Evolutionary conservation across 2,329 filamentous ascomycete species (phyloP).

Genomic region (Dryadomyces quercus-mongolicae): DNA sequence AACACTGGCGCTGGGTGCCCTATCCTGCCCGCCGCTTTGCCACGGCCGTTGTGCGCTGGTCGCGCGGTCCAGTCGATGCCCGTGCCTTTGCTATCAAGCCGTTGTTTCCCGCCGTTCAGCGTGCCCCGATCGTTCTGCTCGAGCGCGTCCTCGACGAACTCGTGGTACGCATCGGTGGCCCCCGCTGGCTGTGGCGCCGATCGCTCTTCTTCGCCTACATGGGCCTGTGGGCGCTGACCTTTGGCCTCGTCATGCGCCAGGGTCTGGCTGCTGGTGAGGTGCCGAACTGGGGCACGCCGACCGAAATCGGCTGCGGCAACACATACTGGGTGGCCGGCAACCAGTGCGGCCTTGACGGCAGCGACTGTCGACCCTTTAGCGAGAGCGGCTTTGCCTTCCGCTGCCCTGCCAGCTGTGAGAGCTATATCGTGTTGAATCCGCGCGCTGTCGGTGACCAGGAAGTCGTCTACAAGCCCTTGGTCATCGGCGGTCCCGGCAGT

Average conservation of each 20-base stretch:
- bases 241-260: slow-evolving; percentile 54
- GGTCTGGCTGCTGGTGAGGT: slow-evolving; percentile 50
- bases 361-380: slow-evolving; percentile 62
- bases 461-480: slow-evolving; percentile 50
- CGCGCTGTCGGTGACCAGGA: slow-evolving; percentile 63
- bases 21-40: slow-evolving; percentile 37
- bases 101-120: slow-evolving; percentile 54
- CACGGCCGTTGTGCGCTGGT: slow-evolving; percentile 34
- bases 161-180: slow-evolving; percentile 23
- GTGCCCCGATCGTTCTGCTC: slow-evolving; percentile 50
- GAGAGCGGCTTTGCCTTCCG: slow-evolving; percentile 60
- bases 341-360: slow-evolving; percentile 61
- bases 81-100: slow-evolving; percentile 40
- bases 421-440: slow-evolving; percentile 54
- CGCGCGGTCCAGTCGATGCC: slow-evolving; percentile 42
- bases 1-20: slow-evolving; percentile 46
- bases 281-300: slow-evolving; percentile 53
- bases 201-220: slow-evolving; percentile 48
- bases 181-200: slow-evolving; percentile 38
- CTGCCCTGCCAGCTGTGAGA: slow-evolving; percentile 61
- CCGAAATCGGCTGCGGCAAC: slow-evolving; percentile 52
- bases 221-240: slow-evolving; percentile 55
- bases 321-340: slow-evolving; percentile 63
- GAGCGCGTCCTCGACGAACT: slow-evolving; percentile 41
- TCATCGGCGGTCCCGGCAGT: slow-evolving; percentile 52